Evolutionary conservation across 108 stramenopile species (phyloP), one percentile per base, ranked within the genome.

Genomic region (Schizochytrium sp.): DNA sequence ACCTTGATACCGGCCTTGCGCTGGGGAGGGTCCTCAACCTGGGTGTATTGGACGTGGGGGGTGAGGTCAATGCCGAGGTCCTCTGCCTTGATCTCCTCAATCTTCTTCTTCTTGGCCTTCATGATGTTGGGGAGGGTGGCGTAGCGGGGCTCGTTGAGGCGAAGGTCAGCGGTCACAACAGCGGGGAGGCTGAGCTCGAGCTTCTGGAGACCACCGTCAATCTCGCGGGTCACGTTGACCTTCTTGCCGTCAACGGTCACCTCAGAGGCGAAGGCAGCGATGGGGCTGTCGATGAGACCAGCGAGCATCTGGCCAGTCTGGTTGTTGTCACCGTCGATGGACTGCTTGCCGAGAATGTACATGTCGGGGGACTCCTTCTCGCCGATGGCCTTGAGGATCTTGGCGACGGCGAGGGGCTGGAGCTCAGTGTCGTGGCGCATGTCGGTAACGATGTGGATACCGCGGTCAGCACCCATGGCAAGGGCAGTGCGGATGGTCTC

Each of bases 91-190:
- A 96, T 95, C 46, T 94, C 93, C 56, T 97, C 96, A 47, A 99
- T 95, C 89, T 94, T 95, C 91, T 99, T 99, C 95, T 99, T 99
- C 95, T 99, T 99, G 56, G 99, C 99, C 94, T 99, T 99, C 99
- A 99, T 99, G 88, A 99, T 99, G 91, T 98, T 98, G 58, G 99
- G 99, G 88, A 99, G 95, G 15, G 97, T 99, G 50, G 99, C 97
- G 92, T 99, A 99, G 3, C 99, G 96, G 40, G 99, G 99, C 72
- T 97, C 96, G 89, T 99, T 99, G 72, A 99, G 95, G 72, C 99
- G 96, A 56, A 99, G 92, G 92, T 99, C 99, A 45, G 97, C 97
- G 8, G 99, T 97, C 73, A 99, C 93, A 17, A 99, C 98, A 17
- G 98, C 98, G 13, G 99, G 99, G n/a, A 95, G 60, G 8, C 28